Evolutionary conservation across 2,329 filamentous ascomycete species (phyloP).

Genomic region (Diaporthe batatas): DNA sequence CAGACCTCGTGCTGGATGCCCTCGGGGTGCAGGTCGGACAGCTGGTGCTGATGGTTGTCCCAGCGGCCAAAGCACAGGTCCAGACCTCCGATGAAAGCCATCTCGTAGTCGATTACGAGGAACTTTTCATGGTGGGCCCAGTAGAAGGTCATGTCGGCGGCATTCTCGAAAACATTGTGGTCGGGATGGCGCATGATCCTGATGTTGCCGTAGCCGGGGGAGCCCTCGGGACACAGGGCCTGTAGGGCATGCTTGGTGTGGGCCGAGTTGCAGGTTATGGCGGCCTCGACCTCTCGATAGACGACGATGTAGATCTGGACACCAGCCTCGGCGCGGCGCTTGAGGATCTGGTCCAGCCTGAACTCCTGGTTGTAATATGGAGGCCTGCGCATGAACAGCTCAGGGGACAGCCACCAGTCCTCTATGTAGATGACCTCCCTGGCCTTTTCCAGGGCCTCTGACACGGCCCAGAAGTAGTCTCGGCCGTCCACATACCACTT

Average conservation of each 20-base stretch:
- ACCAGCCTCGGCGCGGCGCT: conserved; percentile 88
- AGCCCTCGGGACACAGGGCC: conserved; percentile 83
- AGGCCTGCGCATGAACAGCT: conserved; percentile 87
- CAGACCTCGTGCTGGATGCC: conserved; percentile 87
- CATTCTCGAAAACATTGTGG: conserved; percentile 94
- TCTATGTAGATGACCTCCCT: conserved; percentile 95
- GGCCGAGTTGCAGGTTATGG: conserved; percentile 89
- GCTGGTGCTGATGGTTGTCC: conserved; percentile 87
- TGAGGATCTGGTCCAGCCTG: conserved; percentile 87
- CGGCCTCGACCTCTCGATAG: conserved; percentile 88
- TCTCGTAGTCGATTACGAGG: conserved; percentile 90
- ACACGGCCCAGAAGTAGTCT: conserved; percentile 96
- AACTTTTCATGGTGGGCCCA: conserved; percentile 99
- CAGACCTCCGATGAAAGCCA: conserved; percentile 93
- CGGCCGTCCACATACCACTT: conserved; percentile 99
- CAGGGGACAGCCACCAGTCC: conserved; percentile 97
- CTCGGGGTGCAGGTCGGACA: conserved; percentile 89
- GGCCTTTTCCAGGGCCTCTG: conserved; percentile 87
- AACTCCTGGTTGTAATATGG: conserved; percentile 87
- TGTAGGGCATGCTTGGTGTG: conserved; percentile 92
- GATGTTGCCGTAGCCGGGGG: conserved; percentile 89
- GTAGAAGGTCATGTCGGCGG: conserved; percentile 95
- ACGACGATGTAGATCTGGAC: conserved; percentile 96
- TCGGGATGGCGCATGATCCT: conserved; percentile 91
- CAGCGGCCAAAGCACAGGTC: conserved; percentile 97